phyloP scores from a whole-genome alignment of 2,329 filamentous ascomycete species.

The Cladosporium austrohemisphaericum region DNA sequence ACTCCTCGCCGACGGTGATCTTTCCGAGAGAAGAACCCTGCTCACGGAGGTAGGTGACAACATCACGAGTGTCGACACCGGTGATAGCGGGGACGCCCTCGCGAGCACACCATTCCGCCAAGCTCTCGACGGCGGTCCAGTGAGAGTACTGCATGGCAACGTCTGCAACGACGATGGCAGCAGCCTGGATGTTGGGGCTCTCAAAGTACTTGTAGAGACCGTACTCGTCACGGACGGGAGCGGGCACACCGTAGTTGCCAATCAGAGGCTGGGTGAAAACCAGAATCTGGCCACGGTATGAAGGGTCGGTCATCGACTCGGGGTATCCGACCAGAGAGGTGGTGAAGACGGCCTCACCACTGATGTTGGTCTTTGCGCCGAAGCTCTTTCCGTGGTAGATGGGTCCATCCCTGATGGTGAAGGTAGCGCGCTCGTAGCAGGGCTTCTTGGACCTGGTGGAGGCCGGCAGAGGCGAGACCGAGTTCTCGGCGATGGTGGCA shows the following conservation, averaged over 20 bases:
- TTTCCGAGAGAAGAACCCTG: constrained; percentile 92
- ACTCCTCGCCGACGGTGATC: constrained; percentile 94
- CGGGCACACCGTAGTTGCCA: constrained; percentile 97
- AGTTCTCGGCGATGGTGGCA: constrained; percentile 62
- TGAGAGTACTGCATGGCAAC: constrained; percentile 93
- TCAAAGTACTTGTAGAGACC: constrained; percentile 97
- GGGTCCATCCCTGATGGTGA: constrained; percentile 93
- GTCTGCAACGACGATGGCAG: constrained; percentile 92
- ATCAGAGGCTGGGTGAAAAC: constrained; percentile 98
- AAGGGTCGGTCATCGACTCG: constrained; percentile 73
- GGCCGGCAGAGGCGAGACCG: constrained; percentile 64
- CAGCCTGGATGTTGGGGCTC: constrained; percentile 94
- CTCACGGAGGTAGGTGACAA: constrained; percentile 93
- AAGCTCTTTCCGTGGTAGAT: constrained; percentile 96
- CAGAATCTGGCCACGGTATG: constrained; percentile 81
- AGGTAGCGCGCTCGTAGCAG: constrained; percentile 75
- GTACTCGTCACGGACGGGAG: constrained; percentile 75
- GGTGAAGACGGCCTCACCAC: constrained; percentile 97
- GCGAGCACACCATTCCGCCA: constrained; percentile 90
- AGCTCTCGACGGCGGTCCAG: constrained; percentile 95
- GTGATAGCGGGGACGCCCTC: constrained; percentile 96
- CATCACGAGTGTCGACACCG: constrained; percentile 92
- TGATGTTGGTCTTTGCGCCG: constrained; percentile 93
- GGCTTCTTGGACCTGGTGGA: constrained; percentile 56
- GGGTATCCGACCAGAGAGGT: constrained; percentile 97